phyloP scores from a whole-genome alignment of 768 basidiomycete genomes.

The Russula brevipes region DNA sequence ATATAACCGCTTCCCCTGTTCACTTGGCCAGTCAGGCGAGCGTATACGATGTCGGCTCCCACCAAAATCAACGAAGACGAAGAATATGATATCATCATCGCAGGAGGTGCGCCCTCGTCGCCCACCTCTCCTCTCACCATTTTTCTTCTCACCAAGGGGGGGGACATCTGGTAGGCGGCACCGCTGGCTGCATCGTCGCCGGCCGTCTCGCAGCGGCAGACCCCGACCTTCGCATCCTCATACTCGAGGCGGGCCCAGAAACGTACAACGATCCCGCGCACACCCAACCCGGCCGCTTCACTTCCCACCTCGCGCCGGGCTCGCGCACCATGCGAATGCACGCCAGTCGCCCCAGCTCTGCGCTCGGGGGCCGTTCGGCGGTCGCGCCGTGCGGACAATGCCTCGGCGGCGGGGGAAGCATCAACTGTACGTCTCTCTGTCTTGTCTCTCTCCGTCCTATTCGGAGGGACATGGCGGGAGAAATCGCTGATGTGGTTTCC shows the following conservation, averaged over 20 bases:
- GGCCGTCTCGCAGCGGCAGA: conserved; percentile 51
- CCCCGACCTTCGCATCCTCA: conserved; percentile 50
- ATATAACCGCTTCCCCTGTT: no score
- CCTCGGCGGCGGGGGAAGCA: conserved; percentile 57
- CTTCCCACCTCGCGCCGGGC: conserved; percentile 38
- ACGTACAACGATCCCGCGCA: conserved; percentile 44
- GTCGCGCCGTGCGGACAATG: conserved; percentile 45
- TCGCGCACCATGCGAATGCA: conserved; percentile 45
- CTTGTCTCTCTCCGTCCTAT: neutral
- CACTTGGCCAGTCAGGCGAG: no score
- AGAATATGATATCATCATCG: no score
- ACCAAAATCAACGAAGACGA: no score
- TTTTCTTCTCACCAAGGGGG: neutral
- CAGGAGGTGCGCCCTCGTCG: no score
- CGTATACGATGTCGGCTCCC: no score
- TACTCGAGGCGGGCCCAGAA: conserved; percentile 56
- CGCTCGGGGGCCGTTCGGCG: conserved; percentile 41
- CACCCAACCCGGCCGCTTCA: conserved; percentile 50
- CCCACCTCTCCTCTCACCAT: no score
- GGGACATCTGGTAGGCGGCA: conserved; percentile 37
- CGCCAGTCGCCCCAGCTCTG: conserved; percentile 36
- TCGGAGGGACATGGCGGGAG: neutral
- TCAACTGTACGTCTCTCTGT: conserved; percentile 41
- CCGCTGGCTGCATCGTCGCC: conserved; percentile 51
- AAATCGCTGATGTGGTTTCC: neutral